phyloP scores from a whole-genome alignment of 106 monocot species.

The Allium sativum region DNA sequence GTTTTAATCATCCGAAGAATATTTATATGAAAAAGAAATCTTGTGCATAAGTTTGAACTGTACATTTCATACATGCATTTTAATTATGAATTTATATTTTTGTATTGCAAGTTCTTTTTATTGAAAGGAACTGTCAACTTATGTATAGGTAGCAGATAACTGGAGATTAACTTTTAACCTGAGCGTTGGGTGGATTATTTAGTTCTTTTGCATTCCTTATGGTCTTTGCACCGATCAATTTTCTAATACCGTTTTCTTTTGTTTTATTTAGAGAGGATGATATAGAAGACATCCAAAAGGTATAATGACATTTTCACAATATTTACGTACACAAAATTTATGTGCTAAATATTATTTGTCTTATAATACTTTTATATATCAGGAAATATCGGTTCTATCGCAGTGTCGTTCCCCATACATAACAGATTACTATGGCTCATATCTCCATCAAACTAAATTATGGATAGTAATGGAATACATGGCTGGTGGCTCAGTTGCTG shows the following conservation, averaged over 20 bases:
- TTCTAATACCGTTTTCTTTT: slow-evolving; percentile 7
- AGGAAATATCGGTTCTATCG: slow-evolving; percentile 90
- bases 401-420: slow-evolving; percentile 93
- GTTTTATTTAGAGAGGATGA: slow-evolving; percentile 72
- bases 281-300: slow-evolving; percentile 98
- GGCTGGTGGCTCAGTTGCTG: slow-evolving; percentile 96
- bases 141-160: no score
- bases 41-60: no score
- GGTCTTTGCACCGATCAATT: neutral
- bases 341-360: neutral
- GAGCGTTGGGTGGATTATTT: no score
- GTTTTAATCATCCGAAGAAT: no score
- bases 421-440: slow-evolving; percentile 89
- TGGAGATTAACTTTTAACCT: no score
- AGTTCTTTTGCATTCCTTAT: no score
- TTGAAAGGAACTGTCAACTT: no score
- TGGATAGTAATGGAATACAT: slow-evolving; percentile 99
- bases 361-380: slow-evolving; percentile 13
- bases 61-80: no score
- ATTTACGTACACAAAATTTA: neutral
- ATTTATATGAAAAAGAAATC: no score
- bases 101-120: no score
- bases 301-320: slow-evolving; percentile 15
- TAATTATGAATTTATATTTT: no score
- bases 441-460: slow-evolving; percentile 87